Evolutionary conservation across 371 early-diverging fungal genomes (phyloP).

Genomic region (Saksenaea vasiformis): DNA sequence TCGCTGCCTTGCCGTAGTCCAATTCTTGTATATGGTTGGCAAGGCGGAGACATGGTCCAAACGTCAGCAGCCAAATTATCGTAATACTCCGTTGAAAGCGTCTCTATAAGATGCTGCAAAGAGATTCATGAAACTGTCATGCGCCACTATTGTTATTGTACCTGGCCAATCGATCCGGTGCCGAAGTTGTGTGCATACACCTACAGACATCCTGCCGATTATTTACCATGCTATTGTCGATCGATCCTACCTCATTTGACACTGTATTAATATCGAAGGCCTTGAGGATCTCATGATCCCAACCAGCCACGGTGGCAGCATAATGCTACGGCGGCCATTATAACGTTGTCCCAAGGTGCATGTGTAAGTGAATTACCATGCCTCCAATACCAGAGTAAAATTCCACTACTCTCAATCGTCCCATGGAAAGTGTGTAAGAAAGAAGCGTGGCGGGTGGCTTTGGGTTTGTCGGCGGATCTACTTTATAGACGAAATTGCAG

Average conservation of each 20-base stretch:
- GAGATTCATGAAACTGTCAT: neutral
- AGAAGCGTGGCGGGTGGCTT: no score
- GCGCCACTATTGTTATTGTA: constrained; percentile 18
- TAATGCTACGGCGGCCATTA: constrained; percentile 55
- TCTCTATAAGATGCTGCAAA: constrained; percentile 67
- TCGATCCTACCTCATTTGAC: constrained; percentile 66
- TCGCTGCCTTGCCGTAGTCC: constrained; percentile 75
- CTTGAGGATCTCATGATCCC: constrained; percentile 61
- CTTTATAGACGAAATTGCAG: no score
- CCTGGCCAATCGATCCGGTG: constrained; percentile 65
- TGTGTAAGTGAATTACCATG: constrained; percentile 50
- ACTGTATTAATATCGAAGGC: constrained; percentile 84
- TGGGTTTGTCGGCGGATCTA: no score
- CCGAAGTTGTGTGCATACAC: constrained; percentile 77
- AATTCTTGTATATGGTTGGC: constrained; percentile 83
- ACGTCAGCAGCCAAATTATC: constrained; percentile 70
- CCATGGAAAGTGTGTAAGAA: constrained; percentile 12
- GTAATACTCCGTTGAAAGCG: constrained; percentile 60
- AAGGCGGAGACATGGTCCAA: constrained; percentile 87
- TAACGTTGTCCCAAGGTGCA: neutral
- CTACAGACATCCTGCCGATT: constrained; percentile 10
- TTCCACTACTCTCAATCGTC: constrained; percentile 54
- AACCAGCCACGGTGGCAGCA: constrained; percentile 63
- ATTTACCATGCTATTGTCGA: neutral
- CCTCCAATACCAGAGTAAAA: constrained; percentile 77